These are phyloP conservation scores for Stropharia rugosoannulata DNA, from an alignment of 768 basidiomycete species.

Conservation along the genomic window DNA sequence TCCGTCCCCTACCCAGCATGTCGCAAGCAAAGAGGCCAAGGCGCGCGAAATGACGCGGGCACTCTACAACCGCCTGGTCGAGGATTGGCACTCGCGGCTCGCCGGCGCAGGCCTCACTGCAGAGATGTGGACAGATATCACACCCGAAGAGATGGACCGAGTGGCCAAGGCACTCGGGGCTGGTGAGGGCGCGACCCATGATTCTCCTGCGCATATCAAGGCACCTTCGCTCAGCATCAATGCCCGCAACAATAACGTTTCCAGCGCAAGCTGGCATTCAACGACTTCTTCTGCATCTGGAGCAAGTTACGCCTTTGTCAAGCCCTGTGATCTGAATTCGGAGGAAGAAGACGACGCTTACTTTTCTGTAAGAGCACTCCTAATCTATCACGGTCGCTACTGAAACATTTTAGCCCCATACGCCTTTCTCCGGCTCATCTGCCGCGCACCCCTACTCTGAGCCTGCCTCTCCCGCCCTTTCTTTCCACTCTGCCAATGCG, in stretches of 20 bases:
- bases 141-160: slow-evolving; percentile 2
- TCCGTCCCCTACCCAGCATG: neutral
- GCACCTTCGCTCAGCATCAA: slow-evolving; percentile 31
- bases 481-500: neutral
- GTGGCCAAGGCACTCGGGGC: slow-evolving; percentile 15
- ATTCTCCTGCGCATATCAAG: slow-evolving; percentile 33
- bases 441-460: neutral
- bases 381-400: slow-evolving; percentile 14
- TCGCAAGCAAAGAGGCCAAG: neutral
- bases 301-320: slow-evolving; percentile 43
- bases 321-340: slow-evolving; percentile 38
- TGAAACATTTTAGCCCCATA: neutral
- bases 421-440: neutral
- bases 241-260: slow-evolving; percentile 33
- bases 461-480: neutral
- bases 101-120: neutral
- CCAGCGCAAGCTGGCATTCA: slow-evolving; percentile 22
- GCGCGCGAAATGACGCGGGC: neutral
- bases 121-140: slow-evolving; percentile 8
- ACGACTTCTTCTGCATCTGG: slow-evolving; percentile 14
- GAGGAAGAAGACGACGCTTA: slow-evolving; percentile 40
- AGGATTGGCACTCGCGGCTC: slow-evolving; percentile 2
- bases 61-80: neutral
- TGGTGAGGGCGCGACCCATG: slow-evolving; percentile 33
- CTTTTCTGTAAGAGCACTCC: slow-evolving; percentile 25